Evolutionary conservation across 257 asterid genomes (phyloP), one percentile per base, ranked within the genome.

Genomic region (Marsdenia floribunda): DNA sequence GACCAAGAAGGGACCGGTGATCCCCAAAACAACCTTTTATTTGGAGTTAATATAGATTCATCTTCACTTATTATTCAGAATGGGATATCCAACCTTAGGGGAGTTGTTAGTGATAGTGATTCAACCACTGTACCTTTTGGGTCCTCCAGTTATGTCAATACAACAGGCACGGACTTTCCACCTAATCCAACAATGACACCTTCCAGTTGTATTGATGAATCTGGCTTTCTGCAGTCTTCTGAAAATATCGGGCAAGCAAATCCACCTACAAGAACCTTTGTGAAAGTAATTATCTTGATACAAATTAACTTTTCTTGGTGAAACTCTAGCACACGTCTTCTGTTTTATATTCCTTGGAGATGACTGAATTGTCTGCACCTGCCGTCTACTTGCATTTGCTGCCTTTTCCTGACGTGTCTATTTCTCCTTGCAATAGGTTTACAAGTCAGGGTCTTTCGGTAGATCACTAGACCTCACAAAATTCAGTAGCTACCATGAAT

Each of bases 401-500:
- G 9, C 16, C 22, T 40, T 12, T 68, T 6, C 71, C 22, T 71
- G 29, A 71, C 50, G 12, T 52, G 26, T 29, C 38, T 55, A 9
- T 68, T 53, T 55, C 44, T 57, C 21, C 66, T 5, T 42, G 70
- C 46, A 16, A 21, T 83, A 91, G 97, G 97, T 89, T 72, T 79
- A 88, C 82, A 91, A 86, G 79, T 85, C 87, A 2, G 93, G 96
- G 59, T 86, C 93, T 46, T 88, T 85, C 44, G 97, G 93, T 73
- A 84, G 97, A 83, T 91, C 97, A 59, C 85, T 91, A 3, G 97
- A 91, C 74, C 82, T 91, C 29, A 75, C 89, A 76, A 89, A 89
- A 85, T 91, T 91, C 75, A 89, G 91, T 88, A 87, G 90, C 86
- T 91, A 91, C 80, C 85, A 83, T 22, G 96, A 91, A 84, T 88